Base-by-base conservation (phyloP, 2,329 filamentous ascomycete genomes). In the Davidsoniella eucalypti region DNA sequence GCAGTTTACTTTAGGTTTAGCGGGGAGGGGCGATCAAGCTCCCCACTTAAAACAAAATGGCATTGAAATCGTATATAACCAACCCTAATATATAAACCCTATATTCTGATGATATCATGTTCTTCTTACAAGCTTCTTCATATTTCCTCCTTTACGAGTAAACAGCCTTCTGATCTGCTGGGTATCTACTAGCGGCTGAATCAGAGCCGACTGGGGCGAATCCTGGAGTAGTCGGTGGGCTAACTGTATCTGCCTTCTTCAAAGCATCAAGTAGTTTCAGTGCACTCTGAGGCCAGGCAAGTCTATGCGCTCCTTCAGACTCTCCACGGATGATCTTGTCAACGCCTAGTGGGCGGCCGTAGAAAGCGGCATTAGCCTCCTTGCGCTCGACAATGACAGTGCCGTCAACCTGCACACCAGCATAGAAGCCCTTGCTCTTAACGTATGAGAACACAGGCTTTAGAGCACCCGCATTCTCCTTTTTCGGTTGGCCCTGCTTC, bases 291-390 rank as follows among this genome's bases (percentile, higher is more conserved):
- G 45, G 45, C 50, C 50, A 52, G n/a, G 38, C 16, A 5, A 52
- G 45, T 25, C 25, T 52, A 25, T 44, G 45, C 2, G 23, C 40
- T 9, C 26, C 33, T 4, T 39, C 50, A 18, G 2, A 16, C 40
- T 69, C 64, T 21, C 70, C 71, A 3, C 60, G 63, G 10, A 76
- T 60, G 49, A 76, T 75, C 53, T 65, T 64, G 21, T 67, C 63
- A 1, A 69, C 70, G 0, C 65, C 57, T 21, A 75, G 59, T 4
- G 60, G 56, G n/a, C 83, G 71, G 18, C 82, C 82, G 62, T 93
- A 94, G 60, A 94, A 94, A 5, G 76, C 75, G 48, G 86, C 82
- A 59, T 95, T 95, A 60, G 90, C 88, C 52, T 90, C 85, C n/a
- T 76, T 81, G 47, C 87, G 77, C 64, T 93, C 85, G 23, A 90